These are phyloP conservation scores for Brasilioporus rufonigricans DNA, from an alignment of 768 basidiomycete genomes.

Conservation along the genomic window DNA sequence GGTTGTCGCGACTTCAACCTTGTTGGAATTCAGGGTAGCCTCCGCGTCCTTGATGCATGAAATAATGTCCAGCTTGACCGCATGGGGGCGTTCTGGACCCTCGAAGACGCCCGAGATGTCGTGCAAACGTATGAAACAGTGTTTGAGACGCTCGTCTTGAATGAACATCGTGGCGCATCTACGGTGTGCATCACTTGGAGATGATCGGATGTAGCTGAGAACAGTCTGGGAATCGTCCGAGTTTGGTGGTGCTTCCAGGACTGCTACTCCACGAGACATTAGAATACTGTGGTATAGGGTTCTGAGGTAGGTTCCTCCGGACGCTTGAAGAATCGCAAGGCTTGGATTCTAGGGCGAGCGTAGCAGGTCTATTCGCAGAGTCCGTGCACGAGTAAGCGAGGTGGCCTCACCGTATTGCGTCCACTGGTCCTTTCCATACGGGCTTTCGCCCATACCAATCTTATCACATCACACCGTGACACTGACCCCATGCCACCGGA, in stretches of 20 bases:
- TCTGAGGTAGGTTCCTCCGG: not conserved
- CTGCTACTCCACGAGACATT: not conserved
- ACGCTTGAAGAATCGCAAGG: too few species aligned
- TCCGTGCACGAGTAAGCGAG: too few species aligned
- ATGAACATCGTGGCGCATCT: conserved; percentile 40
- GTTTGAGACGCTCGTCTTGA: conserved; percentile 72
- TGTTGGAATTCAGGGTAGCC: not conserved
- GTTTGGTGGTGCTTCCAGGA: not conserved
- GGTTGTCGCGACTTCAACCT: not conserved
- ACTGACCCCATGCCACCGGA: too few species aligned
- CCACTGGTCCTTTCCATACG: too few species aligned
- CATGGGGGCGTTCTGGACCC: conserved; percentile 83
- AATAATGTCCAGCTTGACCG: conserved; percentile 78
- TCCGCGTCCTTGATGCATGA: conserved; percentile 57
- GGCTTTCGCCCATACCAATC: too few species aligned
- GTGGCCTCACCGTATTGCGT: too few species aligned
- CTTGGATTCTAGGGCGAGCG: too few species aligned
- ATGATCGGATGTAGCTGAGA: not conserved
- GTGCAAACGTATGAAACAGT: conserved; percentile 74
- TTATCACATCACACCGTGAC: too few species aligned
- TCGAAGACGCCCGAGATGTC: conserved; percentile 82
- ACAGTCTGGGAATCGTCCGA: not conserved
- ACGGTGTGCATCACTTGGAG: not conserved
- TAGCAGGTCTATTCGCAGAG: too few species aligned
- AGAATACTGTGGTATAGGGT: not conserved